phyloP scores from a whole-genome alignment of 148 eudicot genomes.

The Rhododendron molle region DNA sequence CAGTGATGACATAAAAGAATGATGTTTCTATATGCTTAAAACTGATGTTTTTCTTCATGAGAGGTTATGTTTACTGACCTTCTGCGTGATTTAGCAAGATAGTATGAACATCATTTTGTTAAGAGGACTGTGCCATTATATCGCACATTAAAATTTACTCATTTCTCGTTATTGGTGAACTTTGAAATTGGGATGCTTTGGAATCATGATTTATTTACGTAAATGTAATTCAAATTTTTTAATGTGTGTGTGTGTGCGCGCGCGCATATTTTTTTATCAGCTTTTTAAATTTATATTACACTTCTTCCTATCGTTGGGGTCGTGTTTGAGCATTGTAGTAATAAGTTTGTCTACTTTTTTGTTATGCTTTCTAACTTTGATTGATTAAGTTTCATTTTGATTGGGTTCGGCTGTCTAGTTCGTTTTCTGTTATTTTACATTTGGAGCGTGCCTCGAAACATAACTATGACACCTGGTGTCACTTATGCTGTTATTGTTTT shows the following conservation, averaged over 20 bases:
- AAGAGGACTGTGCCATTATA: not conserved
- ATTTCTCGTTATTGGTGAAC: not conserved
- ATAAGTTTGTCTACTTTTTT: not conserved
- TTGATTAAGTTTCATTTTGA: not conserved
- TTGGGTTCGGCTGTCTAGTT: not conserved
- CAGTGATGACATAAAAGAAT: not conserved
- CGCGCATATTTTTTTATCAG: too few relatives aligned
- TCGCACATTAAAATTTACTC: not conserved
- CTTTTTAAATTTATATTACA: not conserved
- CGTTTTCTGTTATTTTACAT: not conserved
- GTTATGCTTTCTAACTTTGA: not conserved
- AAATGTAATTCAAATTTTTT: not conserved
- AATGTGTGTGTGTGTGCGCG: too few relatives aligned
- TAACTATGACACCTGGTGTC: not conserved
- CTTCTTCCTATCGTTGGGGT: not conserved
- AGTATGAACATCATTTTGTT: not conserved
- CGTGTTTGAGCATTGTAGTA: not conserved
- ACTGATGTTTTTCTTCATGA: not conserved
- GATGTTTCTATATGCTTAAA: not conserved
- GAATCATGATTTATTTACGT: not conserved
- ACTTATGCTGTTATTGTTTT: not conserved
- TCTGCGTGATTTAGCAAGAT: not conserved
- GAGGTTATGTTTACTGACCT: not conserved
- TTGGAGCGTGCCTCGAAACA: not conserved
- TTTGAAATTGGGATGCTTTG: not conserved